Evolutionary conservation across 1,284 basidiomycete species (phyloP), one percentile per base, ranked within the genome.

Genomic region (Flammula alnicola): DNA sequence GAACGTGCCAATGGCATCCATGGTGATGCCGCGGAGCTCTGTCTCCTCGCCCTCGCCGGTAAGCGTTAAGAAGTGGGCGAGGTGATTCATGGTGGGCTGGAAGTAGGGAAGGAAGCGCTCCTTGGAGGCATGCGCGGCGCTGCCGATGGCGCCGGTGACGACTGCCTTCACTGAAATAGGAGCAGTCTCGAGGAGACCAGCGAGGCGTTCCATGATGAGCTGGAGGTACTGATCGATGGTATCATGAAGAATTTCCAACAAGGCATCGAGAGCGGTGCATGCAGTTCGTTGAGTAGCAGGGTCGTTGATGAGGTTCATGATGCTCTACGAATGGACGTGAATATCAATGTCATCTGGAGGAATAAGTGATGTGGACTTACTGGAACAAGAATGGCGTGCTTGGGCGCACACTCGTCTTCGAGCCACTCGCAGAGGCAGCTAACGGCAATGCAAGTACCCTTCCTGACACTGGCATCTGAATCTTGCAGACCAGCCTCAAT

Each of bases 361-460:
- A 30, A 38, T 14, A 39, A 33, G 2, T 9, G 44, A 43, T 31
- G 10, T 30, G 41, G 12, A 77, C 86, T 59, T 62, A 91, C 89
- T 35, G 97, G 97, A 50, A 99, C 81, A 44, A 99, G 84, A 48
- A 86, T 78, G 8, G 79, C 77, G 73, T 99, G 97, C 65, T 89
- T 89, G 32, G 85, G 76, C 19, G 88, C 86, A 65, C 93, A 96
- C 63, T 97, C 93, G 40, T 98, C 96, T 60, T 96, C 93, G 22
- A 99, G 79, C 92, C 95, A 98, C 73, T 99, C 97, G 68, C 96
- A 98, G 46, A 99, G 75, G 73, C 96, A 99, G 65, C 93, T 94
- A 52, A 99, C 88, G 33, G 95, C 92, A 54, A 96, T 86, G 69
- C 96, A 98, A 12, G 93, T 90, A 4, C 96, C 96, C 69, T 96